These are phyloP conservation scores for Coemansia sp. DNA, from an alignment of 192 early-diverging fungal species.

Conservation along the genomic window DNA sequence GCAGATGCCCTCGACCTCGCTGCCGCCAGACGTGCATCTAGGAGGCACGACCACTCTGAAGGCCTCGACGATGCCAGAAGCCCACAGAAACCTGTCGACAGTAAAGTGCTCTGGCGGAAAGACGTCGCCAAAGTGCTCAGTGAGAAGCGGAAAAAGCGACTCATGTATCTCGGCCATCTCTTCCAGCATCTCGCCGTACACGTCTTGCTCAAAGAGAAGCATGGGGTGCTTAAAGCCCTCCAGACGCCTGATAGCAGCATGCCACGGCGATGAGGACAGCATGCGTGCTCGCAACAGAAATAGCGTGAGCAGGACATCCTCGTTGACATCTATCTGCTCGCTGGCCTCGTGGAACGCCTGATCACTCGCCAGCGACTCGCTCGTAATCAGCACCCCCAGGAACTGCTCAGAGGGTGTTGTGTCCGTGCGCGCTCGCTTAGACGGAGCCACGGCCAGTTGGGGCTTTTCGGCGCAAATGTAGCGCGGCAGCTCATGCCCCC, in stretches of 20 bases:
- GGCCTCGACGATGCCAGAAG: conserved; percentile 36
- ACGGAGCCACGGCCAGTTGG: background rate
- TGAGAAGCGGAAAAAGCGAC: conserved; percentile 43
- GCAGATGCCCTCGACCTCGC: conserved; percentile 23
- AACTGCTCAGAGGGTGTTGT: conserved; percentile 7
- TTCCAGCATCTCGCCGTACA: conserved; percentile 26
- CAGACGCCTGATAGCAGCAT: conserved; percentile 15
- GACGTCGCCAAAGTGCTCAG: conserved; percentile 32
- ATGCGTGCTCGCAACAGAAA: conserved; percentile 26
- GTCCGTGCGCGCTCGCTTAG: background rate
- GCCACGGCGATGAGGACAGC: conserved; percentile 18
- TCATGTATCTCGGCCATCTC: conserved; percentile 39
- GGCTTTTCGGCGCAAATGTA: conserved; percentile 4
- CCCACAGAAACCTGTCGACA: conserved; percentile 44
- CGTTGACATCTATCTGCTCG: conserved; percentile 30
- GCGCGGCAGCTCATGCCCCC: conserved; percentile 12
- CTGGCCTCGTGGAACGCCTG: conserved; percentile 17
- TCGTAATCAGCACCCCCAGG: conserved; percentile 21
- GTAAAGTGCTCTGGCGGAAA: conserved; percentile 26
- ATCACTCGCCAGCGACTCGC: conserved; percentile 26
- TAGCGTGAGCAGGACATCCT: conserved; percentile 22
- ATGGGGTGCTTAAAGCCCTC: conserved; percentile 34
- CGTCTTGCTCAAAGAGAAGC: conserved; percentile 9
- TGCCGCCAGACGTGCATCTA: background rate
- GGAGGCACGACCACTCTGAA: conserved; percentile 18